These are phyloP conservation scores for Symbiodinium pilosum DNA, from an alignment of 73 alveolate species.

Conservation along the genomic window DNA sequence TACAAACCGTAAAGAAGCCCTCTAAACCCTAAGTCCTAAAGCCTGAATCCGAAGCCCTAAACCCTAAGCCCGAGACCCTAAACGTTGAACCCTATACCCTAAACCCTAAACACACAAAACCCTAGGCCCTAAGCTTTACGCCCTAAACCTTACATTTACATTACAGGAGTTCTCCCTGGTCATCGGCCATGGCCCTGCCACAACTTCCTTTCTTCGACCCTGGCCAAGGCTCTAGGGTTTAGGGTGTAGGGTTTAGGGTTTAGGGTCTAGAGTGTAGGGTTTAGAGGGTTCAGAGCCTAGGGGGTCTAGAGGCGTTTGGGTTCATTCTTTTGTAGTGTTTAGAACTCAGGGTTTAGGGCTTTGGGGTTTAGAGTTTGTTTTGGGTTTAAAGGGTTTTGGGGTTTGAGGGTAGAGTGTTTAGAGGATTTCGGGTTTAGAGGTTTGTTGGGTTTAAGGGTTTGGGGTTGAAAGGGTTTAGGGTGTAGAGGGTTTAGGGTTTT, in stretches of 20 bases:
- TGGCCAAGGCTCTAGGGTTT: constrained; percentile 54
- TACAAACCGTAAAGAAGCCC: not conserved
- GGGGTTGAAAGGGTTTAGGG: not conserved
- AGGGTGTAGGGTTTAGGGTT: not conserved
- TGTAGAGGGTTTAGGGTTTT: not conserved
- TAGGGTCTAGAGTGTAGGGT: not conserved
- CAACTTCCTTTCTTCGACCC: constrained; percentile 46
- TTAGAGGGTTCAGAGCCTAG: not conserved
- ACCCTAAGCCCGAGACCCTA: not conserved
- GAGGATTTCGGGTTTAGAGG: not conserved
- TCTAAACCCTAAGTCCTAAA: not conserved
- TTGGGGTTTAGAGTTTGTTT: not conserved
- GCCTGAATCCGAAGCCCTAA: not conserved
- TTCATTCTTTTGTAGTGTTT: not conserved
- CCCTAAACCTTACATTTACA: not conserved
- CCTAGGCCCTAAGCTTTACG: not conserved
- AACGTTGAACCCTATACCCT: not conserved
- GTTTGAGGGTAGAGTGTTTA: too few species aligned
- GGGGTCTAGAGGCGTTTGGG: not conserved
- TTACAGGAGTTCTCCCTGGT: constrained; percentile 89
- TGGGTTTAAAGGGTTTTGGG: too few species aligned
- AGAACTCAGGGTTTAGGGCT: too few species aligned
- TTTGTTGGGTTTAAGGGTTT: too few species aligned
- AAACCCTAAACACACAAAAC: not conserved
- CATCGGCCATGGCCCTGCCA: constrained; percentile 92